phyloP scores from a whole-genome alignment of 257 asterid species.

The Solanum clarkiae region DNA sequence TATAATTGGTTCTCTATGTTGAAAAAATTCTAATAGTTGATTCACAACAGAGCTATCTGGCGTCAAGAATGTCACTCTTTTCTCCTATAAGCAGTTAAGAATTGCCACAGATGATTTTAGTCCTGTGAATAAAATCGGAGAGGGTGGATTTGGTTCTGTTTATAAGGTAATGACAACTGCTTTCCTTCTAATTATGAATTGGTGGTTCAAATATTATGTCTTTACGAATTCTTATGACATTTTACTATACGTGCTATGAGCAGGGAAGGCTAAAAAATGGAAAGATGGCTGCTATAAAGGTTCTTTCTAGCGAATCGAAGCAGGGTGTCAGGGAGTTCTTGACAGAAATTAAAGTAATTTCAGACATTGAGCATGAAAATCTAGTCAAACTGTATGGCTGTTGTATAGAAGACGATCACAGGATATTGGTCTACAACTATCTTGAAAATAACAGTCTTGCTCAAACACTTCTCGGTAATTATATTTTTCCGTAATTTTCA shows the following conservation, averaged over 20 bases:
- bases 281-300: slow-evolving; percentile 82
- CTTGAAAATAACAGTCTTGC: slow-evolving; percentile 90
- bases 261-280: slow-evolving; percentile 79
- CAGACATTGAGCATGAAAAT: slow-evolving; percentile 70
- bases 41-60: slow-evolving; percentile 51
- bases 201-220: background rate
- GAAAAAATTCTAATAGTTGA: slow-evolving; percentile 13
- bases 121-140: slow-evolving; percentile 69
- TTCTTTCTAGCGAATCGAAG: slow-evolving; percentile 66
- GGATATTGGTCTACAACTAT: slow-evolving; percentile 87
- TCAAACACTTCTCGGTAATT: slow-evolving; percentile 71
- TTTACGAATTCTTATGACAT: background rate
- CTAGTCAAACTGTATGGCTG: slow-evolving; percentile 88
- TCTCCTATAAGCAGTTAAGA: slow-evolving; percentile 64
- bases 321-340: slow-evolving; percentile 85
- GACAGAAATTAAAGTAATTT: slow-evolving; percentile 85
- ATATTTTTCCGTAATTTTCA: background rate
- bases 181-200: background rate
- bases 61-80: slow-evolving; percentile 36
- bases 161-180: slow-evolving; percentile 42
- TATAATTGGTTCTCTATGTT: background rate
- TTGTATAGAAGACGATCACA: slow-evolving; percentile 67
- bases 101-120: slow-evolving; percentile 65
- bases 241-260: slow-evolving; percentile 1
- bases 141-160: slow-evolving; percentile 95